Evolutionary conservation across 176 grass and related monocot species (phyloP), one percentile per base, ranked within the genome.

Genomic region (Pontederia paniculata): DNA sequence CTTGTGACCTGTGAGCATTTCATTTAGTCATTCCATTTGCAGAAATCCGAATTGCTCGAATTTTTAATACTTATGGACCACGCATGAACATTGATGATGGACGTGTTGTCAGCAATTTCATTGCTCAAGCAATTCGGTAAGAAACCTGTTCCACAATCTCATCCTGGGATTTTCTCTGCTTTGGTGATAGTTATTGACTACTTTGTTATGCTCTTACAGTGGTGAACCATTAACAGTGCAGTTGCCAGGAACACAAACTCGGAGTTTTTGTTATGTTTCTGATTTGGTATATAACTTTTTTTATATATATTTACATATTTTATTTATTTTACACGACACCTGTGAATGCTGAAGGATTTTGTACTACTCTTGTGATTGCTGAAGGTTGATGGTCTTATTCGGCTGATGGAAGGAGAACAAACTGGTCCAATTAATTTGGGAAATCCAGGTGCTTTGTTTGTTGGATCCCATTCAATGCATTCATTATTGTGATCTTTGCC

Each of bases 41-140:
- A 95, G 89, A 95, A 51, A 95, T 95, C 67, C 76, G 84, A 54
- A 95, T 95, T 85, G 89, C 89, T 22, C 84, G 89, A 70, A 95
- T 95, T 77, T 95, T 95, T 81, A 95, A 95, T 78, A 95, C 89
- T 58, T 95, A 95, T 72, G 89, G 89, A 48, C 89, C 89, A 23
- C 87, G 89, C 76, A 95, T 95, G 89, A 95, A 95, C 75, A 95
- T 95, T 50, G 89, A 95, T 69, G 89, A 95, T 57, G 89, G 89
- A 0, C 89, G 89, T 80, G 89, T 95, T 57, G 89, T 95, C 63
- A 95, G 89, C 74, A 95, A 95, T 78, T 95, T 95, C 81, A 95
- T 95, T 56, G 89, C 89, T 85, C 89, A 95, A 80, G 89, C 89
- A 47, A 56, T 95, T 12, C 89, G 89, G 89, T 95, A 88, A 82